Conservation (phyloP, 2,329 filamentous ascomycete genomes). For the Cercospora zeina region DNA sequence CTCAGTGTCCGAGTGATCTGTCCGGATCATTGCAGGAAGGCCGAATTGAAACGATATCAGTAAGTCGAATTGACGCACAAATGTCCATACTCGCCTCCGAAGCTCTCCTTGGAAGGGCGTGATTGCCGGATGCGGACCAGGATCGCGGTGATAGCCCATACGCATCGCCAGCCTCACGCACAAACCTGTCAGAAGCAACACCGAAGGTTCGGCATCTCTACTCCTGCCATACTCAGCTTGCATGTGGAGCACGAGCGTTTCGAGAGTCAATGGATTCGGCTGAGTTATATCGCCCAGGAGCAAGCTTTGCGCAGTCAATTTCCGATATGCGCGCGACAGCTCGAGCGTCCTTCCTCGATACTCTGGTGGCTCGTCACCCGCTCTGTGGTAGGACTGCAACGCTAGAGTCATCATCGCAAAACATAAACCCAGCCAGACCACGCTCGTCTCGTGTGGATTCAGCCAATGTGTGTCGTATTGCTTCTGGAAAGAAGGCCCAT, state of each 20-base stretch:
- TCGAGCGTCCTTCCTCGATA: constrained; percentile 65
- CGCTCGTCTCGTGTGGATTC: constrained; percentile 68
- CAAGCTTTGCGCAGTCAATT: constrained; percentile 75
- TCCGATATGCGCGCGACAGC: constrained; percentile 59
- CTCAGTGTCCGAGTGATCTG: constrained; percentile 72
- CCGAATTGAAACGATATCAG: constrained; percentile 74
- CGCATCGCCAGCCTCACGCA: constrained; percentile 65
- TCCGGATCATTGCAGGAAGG: constrained; percentile 65
- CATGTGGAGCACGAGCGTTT: constrained; percentile 73
- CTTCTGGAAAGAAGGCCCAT: constrained; percentile 78
- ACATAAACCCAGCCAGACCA: constrained; percentile 76
- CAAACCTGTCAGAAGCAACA: constrained; percentile 62
- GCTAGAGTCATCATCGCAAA: constrained; percentile 76
- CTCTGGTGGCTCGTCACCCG: constrained; percentile 76
- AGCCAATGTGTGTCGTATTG: constrained; percentile 69
- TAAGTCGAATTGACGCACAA: constrained; percentile 71
- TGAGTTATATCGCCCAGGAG: constrained; percentile 75
- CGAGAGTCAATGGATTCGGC: constrained; percentile 72
- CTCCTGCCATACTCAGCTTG: constrained; percentile 73
- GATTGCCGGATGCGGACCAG: constrained; percentile 70
- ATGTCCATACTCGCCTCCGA: constrained; percentile 63
- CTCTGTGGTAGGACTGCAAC: constrained; percentile 75
- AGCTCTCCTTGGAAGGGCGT: constrained; percentile 74
- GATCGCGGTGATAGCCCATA: constrained; percentile 77
- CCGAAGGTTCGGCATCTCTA: constrained; percentile 70